Conservation (phyloP, 2,329 filamentous ascomycete genomes). For the Intubia oerlemansii region DNA sequence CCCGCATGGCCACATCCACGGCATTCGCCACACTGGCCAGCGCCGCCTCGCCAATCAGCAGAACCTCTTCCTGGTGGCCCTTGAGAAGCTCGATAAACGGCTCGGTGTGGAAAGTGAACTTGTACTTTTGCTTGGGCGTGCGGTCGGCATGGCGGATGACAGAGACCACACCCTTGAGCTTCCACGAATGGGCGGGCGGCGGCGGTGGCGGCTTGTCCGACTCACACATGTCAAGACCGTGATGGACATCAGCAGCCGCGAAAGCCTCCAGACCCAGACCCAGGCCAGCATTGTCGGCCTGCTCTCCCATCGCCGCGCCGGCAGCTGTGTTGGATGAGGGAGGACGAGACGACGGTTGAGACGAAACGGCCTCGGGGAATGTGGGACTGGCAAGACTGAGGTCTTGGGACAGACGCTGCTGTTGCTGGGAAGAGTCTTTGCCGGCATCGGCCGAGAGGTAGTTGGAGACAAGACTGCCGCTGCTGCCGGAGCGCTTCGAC, state of each 20-base stretch:
- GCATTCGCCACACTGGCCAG: conserved; percentile 75
- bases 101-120: conserved; percentile 94
- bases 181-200: conserved; percentile 83
- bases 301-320: neutral
- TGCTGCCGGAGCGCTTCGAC: neutral
- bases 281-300: no score
- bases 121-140: conserved; percentile 98
- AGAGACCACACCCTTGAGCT: conserved; percentile 90
- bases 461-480: conserved; percentile 1
- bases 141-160: conserved; percentile 93
- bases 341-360: neutral
- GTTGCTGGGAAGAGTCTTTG: no score
- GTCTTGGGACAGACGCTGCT: no score
- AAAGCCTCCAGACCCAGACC: conserved; percentile 1
- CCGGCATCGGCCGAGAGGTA: neutral
- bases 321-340: no score
- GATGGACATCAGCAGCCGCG: no score
- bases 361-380: no score
- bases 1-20: conserved; percentile 57
- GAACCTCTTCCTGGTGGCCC: conserved; percentile 87
- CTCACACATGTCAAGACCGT: conserved; percentile 2
- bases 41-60: conserved; percentile 80
- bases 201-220: conserved; percentile 39
- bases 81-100: conserved; percentile 90
- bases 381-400: no score